phyloP scores from a whole-genome alignment of 441 rosid species.

The Adansonia grandidieri region DNA sequence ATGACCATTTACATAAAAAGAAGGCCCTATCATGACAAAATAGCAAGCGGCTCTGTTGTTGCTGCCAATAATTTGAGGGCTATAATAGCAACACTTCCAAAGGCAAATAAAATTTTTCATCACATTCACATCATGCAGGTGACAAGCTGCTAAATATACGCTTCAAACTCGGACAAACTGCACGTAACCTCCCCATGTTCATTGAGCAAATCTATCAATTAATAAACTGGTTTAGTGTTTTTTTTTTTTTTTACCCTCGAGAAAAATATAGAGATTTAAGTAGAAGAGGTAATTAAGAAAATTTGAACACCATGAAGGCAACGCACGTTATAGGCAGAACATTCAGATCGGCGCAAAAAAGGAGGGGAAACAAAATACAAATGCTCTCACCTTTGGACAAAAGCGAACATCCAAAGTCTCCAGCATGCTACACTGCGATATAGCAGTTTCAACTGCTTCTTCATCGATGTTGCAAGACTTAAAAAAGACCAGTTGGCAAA shows the following conservation, averaged over 20 bases:
- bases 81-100: slow-evolving; percentile 3
- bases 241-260: background rate
- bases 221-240: background rate
- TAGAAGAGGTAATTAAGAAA: background rate
- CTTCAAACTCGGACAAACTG: slow-evolving; percentile 83
- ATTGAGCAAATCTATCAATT: slow-evolving; percentile 60
- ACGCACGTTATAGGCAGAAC: background rate
- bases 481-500: slow-evolving; percentile 23
- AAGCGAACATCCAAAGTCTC: slow-evolving; percentile 95
- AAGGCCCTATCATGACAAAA: slow-evolving; percentile 20
- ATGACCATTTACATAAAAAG: slow-evolving; percentile 37
- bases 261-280: background rate
- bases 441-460: slow-evolving; percentile 76
- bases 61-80: slow-evolving; percentile 19
- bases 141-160: slow-evolving; percentile 72
- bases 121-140: slow-evolving; percentile 29
- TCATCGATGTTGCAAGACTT: slow-evolving; percentile 88
- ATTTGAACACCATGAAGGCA: background rate
- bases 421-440: slow-evolving; percentile 76
- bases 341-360: background rate
- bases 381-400: slow-evolving; percentile 77
- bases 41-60: slow-evolving; percentile 23
- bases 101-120: background rate
- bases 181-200: slow-evolving; percentile 76
- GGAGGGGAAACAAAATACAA: background rate